These are phyloP conservation scores for Fremontodendron californicum DNA, from an alignment of 345 rosid species.

Conservation along the genomic window DNA sequence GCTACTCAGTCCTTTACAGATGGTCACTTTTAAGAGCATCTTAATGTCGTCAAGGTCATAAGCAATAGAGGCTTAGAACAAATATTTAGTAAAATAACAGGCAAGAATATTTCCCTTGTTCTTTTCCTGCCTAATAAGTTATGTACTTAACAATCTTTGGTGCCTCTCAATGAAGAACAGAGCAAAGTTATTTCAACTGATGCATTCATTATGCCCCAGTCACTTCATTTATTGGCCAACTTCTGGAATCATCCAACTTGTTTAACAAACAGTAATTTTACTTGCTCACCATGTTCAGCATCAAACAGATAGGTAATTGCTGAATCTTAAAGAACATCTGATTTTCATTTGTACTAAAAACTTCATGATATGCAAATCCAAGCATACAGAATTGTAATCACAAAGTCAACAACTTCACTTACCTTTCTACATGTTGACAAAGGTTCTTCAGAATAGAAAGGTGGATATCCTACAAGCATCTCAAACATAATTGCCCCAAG, in stretches of 20 bases:
- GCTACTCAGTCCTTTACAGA: not conserved
- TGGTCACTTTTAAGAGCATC: not conserved
- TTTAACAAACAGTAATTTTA: not conserved
- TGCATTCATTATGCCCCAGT: not conserved
- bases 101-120: not conserved
- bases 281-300: not conserved
- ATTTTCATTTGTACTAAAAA: not conserved
- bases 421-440: conserved; percentile 48
- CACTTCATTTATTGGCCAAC: not conserved
- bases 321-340: not conserved
- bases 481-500: conserved; percentile 49
- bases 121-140: not conserved
- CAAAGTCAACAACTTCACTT: conserved; percentile 25
- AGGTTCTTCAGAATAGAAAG: conserved; percentile 46
- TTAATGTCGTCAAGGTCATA: not conserved
- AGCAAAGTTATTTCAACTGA: not conserved
- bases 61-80: not conserved
- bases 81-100: not conserved
- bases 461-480: conserved; percentile 52
- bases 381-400: not conserved
- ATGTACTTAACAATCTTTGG: not conserved
- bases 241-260: not conserved
- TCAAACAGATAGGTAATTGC: not conserved
- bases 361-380: not conserved
- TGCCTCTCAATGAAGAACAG: not conserved